Evolutionary conservation across 129 eudicot species (phyloP).

Genomic region (carrot (Daucus carota)): DNA sequence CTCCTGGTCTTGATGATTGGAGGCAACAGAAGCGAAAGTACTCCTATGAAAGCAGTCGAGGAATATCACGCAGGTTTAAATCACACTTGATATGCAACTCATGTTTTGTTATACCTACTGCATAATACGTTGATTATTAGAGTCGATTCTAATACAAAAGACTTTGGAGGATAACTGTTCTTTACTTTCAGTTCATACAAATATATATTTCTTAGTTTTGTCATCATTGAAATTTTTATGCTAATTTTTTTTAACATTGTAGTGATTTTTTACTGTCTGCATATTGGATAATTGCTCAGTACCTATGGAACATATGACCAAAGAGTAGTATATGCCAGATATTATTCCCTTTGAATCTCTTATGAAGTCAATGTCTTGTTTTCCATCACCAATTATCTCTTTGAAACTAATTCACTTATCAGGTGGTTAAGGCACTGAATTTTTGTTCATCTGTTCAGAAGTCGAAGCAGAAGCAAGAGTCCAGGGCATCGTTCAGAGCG

Average conservation of each 20-base stretch:
- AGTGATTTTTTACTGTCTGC: not conserved
- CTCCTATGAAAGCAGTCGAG: constrained; percentile 10
- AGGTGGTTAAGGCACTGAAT: not conserved
- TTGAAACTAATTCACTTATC: not conserved
- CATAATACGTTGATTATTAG: not conserved
- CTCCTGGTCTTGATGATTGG: constrained; percentile 21
- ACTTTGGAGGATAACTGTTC: not conserved
- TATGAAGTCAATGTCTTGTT: not conserved
- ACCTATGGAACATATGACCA: not conserved
- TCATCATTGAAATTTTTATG: not conserved
- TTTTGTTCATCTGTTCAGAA: constrained; percentile 4
- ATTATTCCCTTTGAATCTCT: not conserved
- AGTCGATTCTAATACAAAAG: not conserved
- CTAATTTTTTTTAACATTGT: not conserved
- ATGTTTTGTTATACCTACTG: not conserved
- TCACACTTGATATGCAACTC: not conserved
- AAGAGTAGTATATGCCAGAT: not conserved
- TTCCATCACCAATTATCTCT: not conserved
- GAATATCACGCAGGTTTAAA: constrained; percentile 15
- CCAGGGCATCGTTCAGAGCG: constrained; percentile 1
- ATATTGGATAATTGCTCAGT: not conserved
- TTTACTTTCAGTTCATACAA: not conserved
- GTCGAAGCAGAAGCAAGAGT: constrained; percentile 13
- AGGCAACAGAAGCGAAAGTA: constrained; percentile 1
- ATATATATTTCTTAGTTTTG: not conserved